A percentile compares a stretch with the other conserved stretches of the same genome.
Evolutionary conservation across 305 asterid species (phyloP).

Genomic region (Vinca major): DNA sequence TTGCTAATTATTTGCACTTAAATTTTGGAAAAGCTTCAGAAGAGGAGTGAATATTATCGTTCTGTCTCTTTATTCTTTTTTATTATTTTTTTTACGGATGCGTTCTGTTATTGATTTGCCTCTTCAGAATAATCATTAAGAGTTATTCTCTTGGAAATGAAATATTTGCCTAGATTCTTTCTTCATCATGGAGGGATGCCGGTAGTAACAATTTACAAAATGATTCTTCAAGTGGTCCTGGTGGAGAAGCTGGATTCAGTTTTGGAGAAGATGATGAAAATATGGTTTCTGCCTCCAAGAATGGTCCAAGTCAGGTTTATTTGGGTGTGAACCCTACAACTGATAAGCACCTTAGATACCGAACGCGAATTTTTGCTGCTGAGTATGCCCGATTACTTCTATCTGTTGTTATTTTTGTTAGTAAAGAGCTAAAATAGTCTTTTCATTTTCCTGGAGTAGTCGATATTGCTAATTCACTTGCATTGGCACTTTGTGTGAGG

Average conservation of each 20-base stretch:
- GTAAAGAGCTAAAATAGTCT: neutral
- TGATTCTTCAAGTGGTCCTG: conserved; percentile 54
- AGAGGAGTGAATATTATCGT: neutral
- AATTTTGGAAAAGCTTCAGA: neutral
- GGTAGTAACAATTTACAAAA: conserved; percentile 31
- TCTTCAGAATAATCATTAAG: neutral
- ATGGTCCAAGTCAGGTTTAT: conserved; percentile 31
- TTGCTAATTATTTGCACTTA: neutral
- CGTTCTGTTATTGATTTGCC: neutral
- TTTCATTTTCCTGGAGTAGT: neutral
- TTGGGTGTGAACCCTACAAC: conserved; percentile 47
- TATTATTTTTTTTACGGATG: neutral
- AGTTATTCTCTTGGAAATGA: neutral
- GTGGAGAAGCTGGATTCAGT: conserved; percentile 47
- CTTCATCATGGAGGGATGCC: conserved; percentile 53
- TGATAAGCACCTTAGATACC: conserved; percentile 93
- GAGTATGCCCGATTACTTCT: conserved; percentile 54
- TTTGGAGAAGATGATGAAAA: conserved; percentile 75
- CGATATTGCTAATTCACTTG: neutral
- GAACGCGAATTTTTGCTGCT: conserved; percentile 96
- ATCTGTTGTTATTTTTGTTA: conserved; percentile 6
- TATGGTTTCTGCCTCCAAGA: conserved; percentile 80
- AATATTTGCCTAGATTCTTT: conserved; percentile 50
- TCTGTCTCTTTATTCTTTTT: neutral
- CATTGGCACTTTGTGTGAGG: neutral